Evolutionary conservation across 257 asterid genomes (phyloP).

Genomic region (Fraxinus quadrangulata): DNA sequence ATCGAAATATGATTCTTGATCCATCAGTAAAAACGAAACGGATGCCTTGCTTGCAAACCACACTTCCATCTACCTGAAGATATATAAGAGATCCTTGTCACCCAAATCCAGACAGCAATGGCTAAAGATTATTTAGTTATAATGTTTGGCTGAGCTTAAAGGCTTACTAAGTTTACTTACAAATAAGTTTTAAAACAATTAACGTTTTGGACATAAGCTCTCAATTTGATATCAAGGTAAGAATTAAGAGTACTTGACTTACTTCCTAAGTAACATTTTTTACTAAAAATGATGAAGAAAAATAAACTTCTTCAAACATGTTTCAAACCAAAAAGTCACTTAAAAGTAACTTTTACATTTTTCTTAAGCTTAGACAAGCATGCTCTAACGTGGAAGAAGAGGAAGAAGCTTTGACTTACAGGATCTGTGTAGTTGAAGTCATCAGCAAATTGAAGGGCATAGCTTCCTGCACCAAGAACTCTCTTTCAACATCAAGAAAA

Average conservation of each 20-base stretch:
- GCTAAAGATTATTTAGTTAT: background rate
- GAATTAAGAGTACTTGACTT: background rate
- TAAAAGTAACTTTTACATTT: background rate
- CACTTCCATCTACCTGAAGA: constrained; percentile 88
- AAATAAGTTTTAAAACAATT: background rate
- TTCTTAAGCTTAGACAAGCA: background rate
- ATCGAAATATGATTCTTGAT: constrained; percentile 84
- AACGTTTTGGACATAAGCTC: background rate
- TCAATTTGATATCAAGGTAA: background rate
- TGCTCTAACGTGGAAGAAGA: constrained; percentile 1
- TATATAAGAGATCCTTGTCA: constrained; percentile 21
- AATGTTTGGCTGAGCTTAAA: background rate
- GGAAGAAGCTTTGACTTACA: constrained; percentile 49
- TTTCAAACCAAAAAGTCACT: background rate
- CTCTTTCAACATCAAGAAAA: constrained; percentile 23
- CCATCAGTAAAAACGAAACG: constrained; percentile 90
- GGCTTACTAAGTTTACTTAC: background rate
- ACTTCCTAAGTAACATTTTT: background rate
- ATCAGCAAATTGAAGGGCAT: constrained; percentile 83
- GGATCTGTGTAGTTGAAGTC: constrained; percentile 95
- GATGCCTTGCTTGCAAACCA: constrained; percentile 85
- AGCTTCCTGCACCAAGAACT: constrained; percentile 57
- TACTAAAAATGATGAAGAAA: background rate
- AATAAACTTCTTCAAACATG: background rate
- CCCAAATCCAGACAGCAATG: background rate